A percentile compares a stretch with the other conserved stretches of the same genome.
Conservation (phyloP, 2,329 filamentous ascomycete genomes). For the Aspergillus novoparasiticus region DNA sequence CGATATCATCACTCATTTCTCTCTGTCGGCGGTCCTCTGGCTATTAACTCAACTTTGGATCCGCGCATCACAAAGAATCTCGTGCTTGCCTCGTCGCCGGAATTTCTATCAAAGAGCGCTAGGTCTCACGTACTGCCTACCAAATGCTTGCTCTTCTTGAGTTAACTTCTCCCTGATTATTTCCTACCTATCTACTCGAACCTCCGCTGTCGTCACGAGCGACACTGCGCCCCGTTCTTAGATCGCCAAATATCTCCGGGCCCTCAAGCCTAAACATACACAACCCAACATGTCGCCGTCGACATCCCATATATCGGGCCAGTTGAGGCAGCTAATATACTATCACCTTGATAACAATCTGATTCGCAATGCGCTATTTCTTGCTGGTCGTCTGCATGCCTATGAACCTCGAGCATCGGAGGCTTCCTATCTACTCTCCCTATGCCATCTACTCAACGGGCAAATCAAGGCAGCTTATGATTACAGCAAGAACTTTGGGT, state of each 20-base stretch:
- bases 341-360: conserved; percentile 87
- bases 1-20: not conserved
- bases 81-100: conserved; percentile 18
- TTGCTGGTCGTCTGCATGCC: conserved; percentile 81
- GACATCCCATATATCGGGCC: conserved; percentile 57
- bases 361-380: conserved; percentile 88
- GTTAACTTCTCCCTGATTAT: not conserved
- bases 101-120: not conserved
- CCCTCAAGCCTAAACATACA: not conserved
- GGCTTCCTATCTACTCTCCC: conserved; percentile 77
- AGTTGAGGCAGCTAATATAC: conserved; percentile 67
- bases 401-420: conserved; percentile 82
- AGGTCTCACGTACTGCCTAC: conserved; percentile 3
- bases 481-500: conserved; percentile 70
- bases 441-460: conserved; percentile 81
- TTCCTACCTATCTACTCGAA: conserved; percentile 1
- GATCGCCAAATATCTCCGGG: not conserved
- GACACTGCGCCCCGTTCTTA: conserved; percentile 10
- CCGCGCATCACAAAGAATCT: conserved; percentile 6
- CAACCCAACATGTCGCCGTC: conserved; percentile 55
- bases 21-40: not conserved
- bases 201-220: conserved; percentile 14
- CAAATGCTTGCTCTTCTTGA: conserved; percentile 20
- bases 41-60: conserved; percentile 2
- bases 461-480: conserved; percentile 87